Percentiles rank a stretch among this genome's conserved stretches.
These are phyloP conservation scores for Tinospora cordifolia DNA, from an alignment of 164 flowering plant species.

Conservation along the genomic window DNA sequence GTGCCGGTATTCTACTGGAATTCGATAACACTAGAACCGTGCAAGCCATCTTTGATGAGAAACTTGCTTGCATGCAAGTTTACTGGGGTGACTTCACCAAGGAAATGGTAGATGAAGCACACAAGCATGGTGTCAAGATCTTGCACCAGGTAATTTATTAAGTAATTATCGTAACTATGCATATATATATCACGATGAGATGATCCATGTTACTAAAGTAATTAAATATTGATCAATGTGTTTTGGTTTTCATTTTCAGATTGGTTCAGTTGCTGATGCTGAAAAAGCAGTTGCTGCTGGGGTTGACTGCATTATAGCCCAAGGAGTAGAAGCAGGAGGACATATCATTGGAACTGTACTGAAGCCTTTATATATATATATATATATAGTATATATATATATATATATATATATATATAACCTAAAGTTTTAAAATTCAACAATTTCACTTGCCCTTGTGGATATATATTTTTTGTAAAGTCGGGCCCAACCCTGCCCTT, in stretches of 20 bases:
- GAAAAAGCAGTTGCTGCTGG: slow-evolving; percentile 30
- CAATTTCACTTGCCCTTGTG: too few relatives aligned
- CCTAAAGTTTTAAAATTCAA: too few relatives aligned
- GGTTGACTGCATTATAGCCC: slow-evolving; percentile 28
- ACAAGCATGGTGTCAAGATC: slow-evolving; percentile 27
- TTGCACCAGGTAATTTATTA: slow-evolving; percentile 21
- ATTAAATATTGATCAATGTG: too few relatives aligned
- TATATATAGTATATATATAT: too few relatives aligned
- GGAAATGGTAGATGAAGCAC: slow-evolving; percentile 35
- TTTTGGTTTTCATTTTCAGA: slow-evolving; percentile 9
- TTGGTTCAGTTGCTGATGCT: slow-evolving; percentile 24
- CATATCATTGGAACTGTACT: slow-evolving; percentile 21
- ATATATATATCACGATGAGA: background rate
- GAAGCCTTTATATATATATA: too few relatives aligned
- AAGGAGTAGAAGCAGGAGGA: slow-evolving; percentile 29
- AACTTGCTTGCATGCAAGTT: slow-evolving; percentile 24
- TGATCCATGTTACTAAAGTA: too few relatives aligned
- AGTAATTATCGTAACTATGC: too few relatives aligned
- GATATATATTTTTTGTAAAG: too few relatives aligned
- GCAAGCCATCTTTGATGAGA: slow-evolving; percentile 26
- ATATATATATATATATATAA: too few relatives aligned
- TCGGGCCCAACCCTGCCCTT: too few relatives aligned
- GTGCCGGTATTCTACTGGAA: slow-evolving; percentile 20
- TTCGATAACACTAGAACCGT: slow-evolving; percentile 20
- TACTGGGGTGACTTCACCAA: slow-evolving; percentile 30